Conservation (phyloP, 495 filamentous ascomycete genomes). For the Aspergillus carlsbadensis region DNA sequence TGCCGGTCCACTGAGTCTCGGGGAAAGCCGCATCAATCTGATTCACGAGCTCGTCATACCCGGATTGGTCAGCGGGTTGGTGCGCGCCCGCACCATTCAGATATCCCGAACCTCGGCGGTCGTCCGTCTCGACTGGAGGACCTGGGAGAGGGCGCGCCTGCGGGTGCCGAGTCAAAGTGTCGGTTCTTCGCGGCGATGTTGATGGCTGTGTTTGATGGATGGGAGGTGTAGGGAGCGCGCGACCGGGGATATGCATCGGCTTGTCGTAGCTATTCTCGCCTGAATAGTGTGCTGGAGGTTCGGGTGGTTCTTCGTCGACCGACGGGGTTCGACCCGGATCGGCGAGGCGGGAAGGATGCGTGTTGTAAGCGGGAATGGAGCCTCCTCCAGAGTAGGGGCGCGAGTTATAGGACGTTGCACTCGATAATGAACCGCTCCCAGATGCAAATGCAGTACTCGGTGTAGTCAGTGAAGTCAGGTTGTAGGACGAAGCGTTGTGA, state of each 20-base stretch:
- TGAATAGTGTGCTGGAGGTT: slow-evolving; percentile 43
- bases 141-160: slow-evolving; percentile 62
- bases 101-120: slow-evolving; percentile 25
- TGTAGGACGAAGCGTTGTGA: slow-evolving; percentile 21
- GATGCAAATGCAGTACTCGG: slow-evolving; percentile 24
- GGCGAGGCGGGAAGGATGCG: slow-evolving; percentile 28
- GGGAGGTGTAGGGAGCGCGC: slow-evolving; percentile 39
- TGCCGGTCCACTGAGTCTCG: slow-evolving; percentile 29
- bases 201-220: slow-evolving; percentile 45
- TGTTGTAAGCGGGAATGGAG: slow-evolving; percentile 29
- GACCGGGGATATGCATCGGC: slow-evolving; percentile 35
- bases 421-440: slow-evolving; percentile 16
- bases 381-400: slow-evolving; percentile 23
- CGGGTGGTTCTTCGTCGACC: slow-evolving; percentile 45
- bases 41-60: slow-evolving; percentile 46
- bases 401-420: slow-evolving; percentile 21
- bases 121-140: slow-evolving; percentile 49
- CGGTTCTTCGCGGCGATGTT: slow-evolving; percentile 45
- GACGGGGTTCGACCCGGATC: slow-evolving; percentile 25
- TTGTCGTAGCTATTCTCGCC: slow-evolving; percentile 32
- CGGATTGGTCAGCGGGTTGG: slow-evolving; percentile 16
- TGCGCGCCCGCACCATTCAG: slow-evolving; percentile 20
- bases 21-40: slow-evolving; percentile 50
- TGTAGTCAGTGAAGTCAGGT: slow-evolving; percentile 21
- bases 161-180: slow-evolving; percentile 56